A percentile compares a stretch with the other conserved stretches of the same genome.
These are phyloP conservation scores for Lactifluus volemus DNA, from an alignment of 768 basidiomycete genomes.

Conservation along the genomic window DNA sequence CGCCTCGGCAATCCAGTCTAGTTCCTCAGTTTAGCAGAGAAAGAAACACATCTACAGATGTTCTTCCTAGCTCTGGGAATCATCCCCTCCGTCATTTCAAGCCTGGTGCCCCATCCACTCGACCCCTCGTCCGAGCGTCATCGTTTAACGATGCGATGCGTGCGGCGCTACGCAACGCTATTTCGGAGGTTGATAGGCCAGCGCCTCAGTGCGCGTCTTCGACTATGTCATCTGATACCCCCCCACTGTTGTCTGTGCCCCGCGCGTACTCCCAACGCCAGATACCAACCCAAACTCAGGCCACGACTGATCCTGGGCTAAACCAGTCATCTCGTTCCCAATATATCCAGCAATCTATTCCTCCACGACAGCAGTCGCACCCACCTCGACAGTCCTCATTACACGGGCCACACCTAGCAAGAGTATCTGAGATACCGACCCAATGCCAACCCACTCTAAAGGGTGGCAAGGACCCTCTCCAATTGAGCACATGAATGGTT, in stretches of 20 bases:
- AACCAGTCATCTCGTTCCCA: background rate
- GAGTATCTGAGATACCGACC: background rate
- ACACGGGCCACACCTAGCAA: background rate
- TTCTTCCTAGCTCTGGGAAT: background rate
- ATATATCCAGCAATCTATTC: background rate
- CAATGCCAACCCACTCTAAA: background rate
- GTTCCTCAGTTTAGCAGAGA: background rate
- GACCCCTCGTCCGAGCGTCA: background rate
- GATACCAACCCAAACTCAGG: background rate
- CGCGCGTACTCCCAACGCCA: background rate
- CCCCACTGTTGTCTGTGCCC: background rate
- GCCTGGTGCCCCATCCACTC: background rate
- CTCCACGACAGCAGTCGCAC: background rate
- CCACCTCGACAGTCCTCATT: background rate
- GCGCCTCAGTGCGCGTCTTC: background rate
- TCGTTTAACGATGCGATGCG: conserved; percentile 11
- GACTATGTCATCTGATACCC: background rate
- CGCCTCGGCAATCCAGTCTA: background rate
- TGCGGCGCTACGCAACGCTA: conserved; percentile 1
- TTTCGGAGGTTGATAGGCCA: background rate
- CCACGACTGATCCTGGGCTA: background rate
- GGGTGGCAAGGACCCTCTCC: background rate
- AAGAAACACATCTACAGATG: background rate
- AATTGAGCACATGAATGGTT: no score
- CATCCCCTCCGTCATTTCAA: background rate